Evolutionary conservation across 345 rosid species (phyloP), one percentile per base, ranked within the genome.

Genomic region (Ceriops tagal): DNA sequence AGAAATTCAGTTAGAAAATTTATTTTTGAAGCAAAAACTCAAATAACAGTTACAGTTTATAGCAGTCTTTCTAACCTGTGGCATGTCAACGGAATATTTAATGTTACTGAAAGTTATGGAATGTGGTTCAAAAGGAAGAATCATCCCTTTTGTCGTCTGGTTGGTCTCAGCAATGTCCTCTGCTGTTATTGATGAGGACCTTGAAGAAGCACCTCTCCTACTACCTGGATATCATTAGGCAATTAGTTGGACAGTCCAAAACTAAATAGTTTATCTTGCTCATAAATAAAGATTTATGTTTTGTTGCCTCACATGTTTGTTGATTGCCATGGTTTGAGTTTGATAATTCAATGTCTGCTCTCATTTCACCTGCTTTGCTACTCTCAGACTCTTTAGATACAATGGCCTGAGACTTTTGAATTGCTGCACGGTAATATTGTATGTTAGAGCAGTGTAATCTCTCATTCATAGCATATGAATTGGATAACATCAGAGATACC

Each of bases 11-110:
- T 55, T 55, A 8, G 58, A 21, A 43, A 43, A 47, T n/a, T 34
- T 51, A 30, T 16, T 39, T 62, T 26, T 24, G n/a, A 26, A 43
- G 39, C 62, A 39, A 3, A 53, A 30, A 22, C 34, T 58, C 57
- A 66, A 55, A 26, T 22, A 22, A 28, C 10, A 55, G 58, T n/a
- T 55, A 26, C 28, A 8, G 5, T 3, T 3, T 3, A 21, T 21
- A 7, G 58, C 28, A 55, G 58, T 2, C 43, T 47, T 22, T 5
- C 65, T 57, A 79, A 88, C 96, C 88, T 76, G 81, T 24, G 96
- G 96, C 93, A 90, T 86, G 74, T 86, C 89, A 55, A 90, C 89
- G n/a, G 92, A 83, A 76, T 88, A 90, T 27, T 22, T 31, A 58
- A 90, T 66, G 3, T 85, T 79, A 66, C 85, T 83, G 11, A 90